These are phyloP conservation scores for Curvularia spicifera DNA, from an alignment of 2,329 filamentous ascomycete genomes.

Conservation along the genomic window DNA sequence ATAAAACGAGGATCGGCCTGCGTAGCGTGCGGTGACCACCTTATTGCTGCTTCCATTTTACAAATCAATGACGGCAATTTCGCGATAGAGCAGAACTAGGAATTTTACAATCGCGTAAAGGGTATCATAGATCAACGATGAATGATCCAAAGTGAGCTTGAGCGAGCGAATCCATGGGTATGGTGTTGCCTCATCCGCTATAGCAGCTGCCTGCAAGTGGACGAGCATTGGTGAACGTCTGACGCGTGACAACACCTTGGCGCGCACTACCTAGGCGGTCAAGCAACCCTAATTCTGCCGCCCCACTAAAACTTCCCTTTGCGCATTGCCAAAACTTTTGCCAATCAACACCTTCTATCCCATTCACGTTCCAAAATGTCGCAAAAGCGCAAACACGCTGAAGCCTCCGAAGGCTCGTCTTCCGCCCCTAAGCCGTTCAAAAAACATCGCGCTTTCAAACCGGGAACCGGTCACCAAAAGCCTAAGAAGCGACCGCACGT, in stretches of 20 bases:
- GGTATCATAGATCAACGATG: not conserved
- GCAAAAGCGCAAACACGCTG: conserved; percentile 45
- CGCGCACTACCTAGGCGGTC: conserved; percentile 26
- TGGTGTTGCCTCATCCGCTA: not conserved
- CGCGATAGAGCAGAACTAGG: conserved; percentile 4
- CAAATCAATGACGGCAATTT: conserved; percentile 13
- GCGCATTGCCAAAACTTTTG: conserved; percentile 12
- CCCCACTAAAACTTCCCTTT: conserved; percentile 43
- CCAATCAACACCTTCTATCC: conserved; percentile 4
- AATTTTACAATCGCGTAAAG: not conserved
- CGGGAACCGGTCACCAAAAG: conserved; percentile 21
- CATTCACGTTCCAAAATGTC: conserved; percentile 35
- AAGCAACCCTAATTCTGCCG: conserved; percentile 29
- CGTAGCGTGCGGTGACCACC: conserved; percentile 67
- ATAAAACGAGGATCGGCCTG: conserved; percentile 62
- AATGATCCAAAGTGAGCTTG: not conserved
- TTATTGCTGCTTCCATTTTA: conserved; percentile 66
- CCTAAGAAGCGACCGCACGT: conserved; percentile 31
- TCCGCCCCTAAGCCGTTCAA: conserved; percentile 26
- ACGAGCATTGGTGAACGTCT: conserved; percentile 21
- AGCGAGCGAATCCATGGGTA: not conserved
- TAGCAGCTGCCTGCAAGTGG: not conserved
- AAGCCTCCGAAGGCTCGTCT: conserved; percentile 23
- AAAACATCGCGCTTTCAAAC: conserved; percentile 35
- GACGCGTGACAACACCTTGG: conserved; percentile 32